These are phyloP conservation scores for Chiua sp. DNA, from an alignment of 1,284 basidiomycete genomes.

Conservation along the genomic window DNA sequence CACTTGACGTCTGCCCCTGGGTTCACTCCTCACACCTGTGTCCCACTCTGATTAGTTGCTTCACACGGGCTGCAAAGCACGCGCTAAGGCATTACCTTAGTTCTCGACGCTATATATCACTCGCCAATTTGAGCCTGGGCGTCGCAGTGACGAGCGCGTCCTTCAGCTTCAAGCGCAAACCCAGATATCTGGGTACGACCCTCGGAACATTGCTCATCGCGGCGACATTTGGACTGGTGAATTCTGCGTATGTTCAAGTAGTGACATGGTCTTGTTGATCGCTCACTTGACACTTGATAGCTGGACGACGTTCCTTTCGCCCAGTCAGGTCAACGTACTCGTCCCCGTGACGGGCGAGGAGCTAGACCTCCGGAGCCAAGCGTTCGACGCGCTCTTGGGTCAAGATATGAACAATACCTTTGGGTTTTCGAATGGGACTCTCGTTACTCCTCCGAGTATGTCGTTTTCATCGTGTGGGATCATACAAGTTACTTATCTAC, in stretches of 20 bases:
- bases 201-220: slow-evolving; percentile 1
- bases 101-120: neutral
- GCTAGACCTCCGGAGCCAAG: slow-evolving; percentile 3
- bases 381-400: slow-evolving; percentile 2
- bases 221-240: slow-evolving; percentile 1
- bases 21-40: neutral
- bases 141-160: neutral
- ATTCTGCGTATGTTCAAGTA: slow-evolving; percentile 3
- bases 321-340: neutral
- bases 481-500: neutral
- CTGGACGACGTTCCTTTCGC: slow-evolving; percentile 10
- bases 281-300: neutral
- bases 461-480: neutral
- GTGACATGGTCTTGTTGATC: neutral
- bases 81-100: neutral
- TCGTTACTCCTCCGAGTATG: neutral
- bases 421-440: slow-evolving; percentile 1
- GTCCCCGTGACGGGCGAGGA: slow-evolving; percentile 1
- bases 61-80: neutral
- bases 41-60: neutral
- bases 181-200: neutral
- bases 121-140: neutral
- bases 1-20: neutral
- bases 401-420: slow-evolving; percentile 8
- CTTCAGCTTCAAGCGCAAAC: neutral